phyloP scores from a whole-genome alignment of 2,329 filamentous ascomycete species.

The Alternaria sp. region DNA sequence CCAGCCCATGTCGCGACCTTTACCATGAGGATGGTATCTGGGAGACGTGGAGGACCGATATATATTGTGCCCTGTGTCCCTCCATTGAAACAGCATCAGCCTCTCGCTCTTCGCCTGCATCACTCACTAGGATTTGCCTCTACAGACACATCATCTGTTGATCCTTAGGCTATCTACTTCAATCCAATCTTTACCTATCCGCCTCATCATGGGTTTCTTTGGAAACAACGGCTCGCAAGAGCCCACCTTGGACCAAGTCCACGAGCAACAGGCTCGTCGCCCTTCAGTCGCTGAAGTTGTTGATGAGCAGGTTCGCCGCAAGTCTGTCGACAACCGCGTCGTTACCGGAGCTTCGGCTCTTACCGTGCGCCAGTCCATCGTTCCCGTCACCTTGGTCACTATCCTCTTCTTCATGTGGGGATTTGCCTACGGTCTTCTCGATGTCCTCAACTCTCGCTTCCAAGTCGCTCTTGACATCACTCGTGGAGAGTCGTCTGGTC shows the following conservation, averaged over 20 bases:
- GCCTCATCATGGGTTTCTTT: constrained; percentile 37
- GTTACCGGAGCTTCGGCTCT: constrained; percentile 51
- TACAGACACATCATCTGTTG: constrained; percentile 4
- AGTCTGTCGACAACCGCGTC: constrained; percentile 45
- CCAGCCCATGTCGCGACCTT: constrained; percentile 25
- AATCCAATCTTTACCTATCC: neutral
- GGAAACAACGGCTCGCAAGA: constrained; percentile 39
- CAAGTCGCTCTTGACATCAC: constrained; percentile 54
- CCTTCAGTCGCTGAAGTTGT: constrained; percentile 47
- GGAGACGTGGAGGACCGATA: constrained; percentile 16
- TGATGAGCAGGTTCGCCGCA: constrained; percentile 42
- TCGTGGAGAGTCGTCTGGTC: constrained; percentile 66
- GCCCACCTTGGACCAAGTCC: constrained; percentile 47
- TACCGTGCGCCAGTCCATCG: constrained; percentile 57
- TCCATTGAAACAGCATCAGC: constrained; percentile 25
- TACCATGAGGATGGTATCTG: constrained; percentile 14
- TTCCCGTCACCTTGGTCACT: constrained; percentile 58
- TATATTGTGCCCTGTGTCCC: constrained; percentile 30
- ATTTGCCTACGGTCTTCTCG: constrained; percentile 57
- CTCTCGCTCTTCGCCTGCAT: constrained; percentile 26
- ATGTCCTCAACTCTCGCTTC: constrained; percentile 57
- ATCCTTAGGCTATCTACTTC: constrained; percentile 5
- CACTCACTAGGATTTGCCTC: constrained; percentile 19
- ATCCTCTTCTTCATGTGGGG: constrained; percentile 63
- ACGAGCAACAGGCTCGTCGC: constrained; percentile 47